Base-by-base conservation (phyloP, 1,284 basidiomycete species). In the Bondarzewia mesenterica region DNA sequence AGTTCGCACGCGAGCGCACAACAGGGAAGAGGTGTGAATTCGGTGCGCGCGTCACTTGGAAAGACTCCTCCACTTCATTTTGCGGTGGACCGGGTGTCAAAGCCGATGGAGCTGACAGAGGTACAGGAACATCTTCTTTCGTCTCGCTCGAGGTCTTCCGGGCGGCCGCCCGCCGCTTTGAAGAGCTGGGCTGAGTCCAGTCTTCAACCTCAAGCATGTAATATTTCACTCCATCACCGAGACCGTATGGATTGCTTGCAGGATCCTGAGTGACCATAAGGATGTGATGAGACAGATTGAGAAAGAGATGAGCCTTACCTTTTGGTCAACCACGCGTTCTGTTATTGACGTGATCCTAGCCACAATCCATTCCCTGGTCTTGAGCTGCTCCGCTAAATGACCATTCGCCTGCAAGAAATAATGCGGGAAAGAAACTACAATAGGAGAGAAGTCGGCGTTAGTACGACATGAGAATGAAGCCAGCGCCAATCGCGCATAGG, bases 131-230 rank as follows among this genome's bases (percentile, higher is more conserved):
- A 12, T 42, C 47, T 44, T 60, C 59, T 50, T 57, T 61, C 1
- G 58, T 50, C 52, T 71, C 66, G 47, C 66, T 66, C 14, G 71
- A 67, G n/a, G 67, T 58, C 57, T 78, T 83, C 55, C 71, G 74
- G 25, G 67, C 14, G 38, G 12, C n/a, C 5, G n/a, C 62, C 48
- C 77, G 72, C 39, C 80, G 78, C 61, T 83, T 85, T 50, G 77
- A 78, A 29, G 74, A 72, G 45, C 71, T 74, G 2, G 82, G 80
- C 57, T 88, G 88, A 2, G 85, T 89, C 85, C 89, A 93, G 58
- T 92, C 89, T 62, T 96, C 93, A 5, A 94, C 92, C 61, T 94
- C 87, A 15, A 96, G 80, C 76, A 93, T 85, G 65, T 89, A 93
- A 61, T 92, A 97, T 58, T 93, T 91, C 50, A 94, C 80, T 10